Evolutionary conservation across 192 early-diverging fungal genomes (phyloP).

Genomic region (Umbelopsis isabellina): DNA sequence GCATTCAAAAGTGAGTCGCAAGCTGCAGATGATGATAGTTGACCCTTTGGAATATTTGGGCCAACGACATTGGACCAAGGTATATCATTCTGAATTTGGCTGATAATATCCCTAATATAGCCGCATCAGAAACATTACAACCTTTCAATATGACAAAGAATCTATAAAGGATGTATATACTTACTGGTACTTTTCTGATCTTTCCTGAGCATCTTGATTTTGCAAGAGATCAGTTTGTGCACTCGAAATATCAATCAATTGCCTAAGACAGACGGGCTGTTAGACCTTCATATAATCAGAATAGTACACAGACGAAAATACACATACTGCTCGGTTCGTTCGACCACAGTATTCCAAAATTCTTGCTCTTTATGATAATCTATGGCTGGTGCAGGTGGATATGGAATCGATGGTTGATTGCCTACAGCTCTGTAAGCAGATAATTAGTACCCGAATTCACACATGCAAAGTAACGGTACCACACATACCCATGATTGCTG

Average conservation of each 20-base stretch:
- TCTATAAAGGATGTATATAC: background rate
- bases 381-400: slow-evolving; percentile 18
- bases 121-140: too few species aligned
- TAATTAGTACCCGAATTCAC: background rate
- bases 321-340: slow-evolving; percentile 31
- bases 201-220: slow-evolving; percentile 30
- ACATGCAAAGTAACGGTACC: too few species aligned
- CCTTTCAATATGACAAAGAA: background rate
- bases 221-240: slow-evolving; percentile 31
- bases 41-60: background rate
- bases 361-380: slow-evolving; percentile 25
- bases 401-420: background rate
- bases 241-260: slow-evolving; percentile 33
- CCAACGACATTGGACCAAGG: background rate
- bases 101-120: slow-evolving; percentile 16
- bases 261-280: background rate
- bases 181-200: slow-evolving; percentile 27
- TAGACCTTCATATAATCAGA: background rate
- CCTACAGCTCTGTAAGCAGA: background rate
- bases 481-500: background rate
- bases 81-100: slow-evolving; percentile 10
- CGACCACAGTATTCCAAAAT: slow-evolving; percentile 33
- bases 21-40: background rate
- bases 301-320: background rate
- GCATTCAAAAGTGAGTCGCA: background rate